Evolutionary conservation across 2,329 filamentous ascomycete species (phyloP).

Genomic region (Fusarium agapanthi): DNA sequence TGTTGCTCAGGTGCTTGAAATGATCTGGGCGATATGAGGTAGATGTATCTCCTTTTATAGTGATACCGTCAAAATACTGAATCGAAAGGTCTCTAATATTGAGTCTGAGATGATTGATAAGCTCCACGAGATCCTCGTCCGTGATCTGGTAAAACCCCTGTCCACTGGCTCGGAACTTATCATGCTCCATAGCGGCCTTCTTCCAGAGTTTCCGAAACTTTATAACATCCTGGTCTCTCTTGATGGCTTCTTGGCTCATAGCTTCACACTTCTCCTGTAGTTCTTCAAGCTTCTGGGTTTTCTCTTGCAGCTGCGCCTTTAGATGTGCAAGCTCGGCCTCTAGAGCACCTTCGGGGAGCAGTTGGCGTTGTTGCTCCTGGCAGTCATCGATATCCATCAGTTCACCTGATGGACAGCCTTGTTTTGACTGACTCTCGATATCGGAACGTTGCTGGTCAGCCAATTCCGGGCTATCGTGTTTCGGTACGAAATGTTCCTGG

Average conservation of each 20-base stretch:
- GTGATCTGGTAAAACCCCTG: not conserved
- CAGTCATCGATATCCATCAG: not conserved
- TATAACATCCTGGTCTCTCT: not conserved
- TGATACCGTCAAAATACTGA: not conserved
- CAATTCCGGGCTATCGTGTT: not conserved
- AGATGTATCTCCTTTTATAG: no score
- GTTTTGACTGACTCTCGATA: not conserved
- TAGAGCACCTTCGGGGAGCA: not conserved
- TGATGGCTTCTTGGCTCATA: not conserved
- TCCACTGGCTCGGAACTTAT: not conserved
- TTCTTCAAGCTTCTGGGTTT: not conserved
- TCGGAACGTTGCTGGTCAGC: not conserved
- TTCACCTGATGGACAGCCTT: not conserved
- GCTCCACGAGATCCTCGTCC: not conserved
- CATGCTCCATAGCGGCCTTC: not conserved
- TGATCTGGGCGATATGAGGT: fast-evolving
- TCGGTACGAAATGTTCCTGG: no score
- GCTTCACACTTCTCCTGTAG: not conserved
- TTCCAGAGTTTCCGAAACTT: not conserved
- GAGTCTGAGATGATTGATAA: not conserved
- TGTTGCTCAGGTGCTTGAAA: not conserved
- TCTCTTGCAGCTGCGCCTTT: not conserved
- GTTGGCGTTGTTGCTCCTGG: not conserved
- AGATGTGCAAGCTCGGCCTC: not conserved
- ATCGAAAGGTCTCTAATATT: not conserved